Conservation (phyloP, 176 grass and related monocot genomes). For the Oryza glumipatula region DNA sequence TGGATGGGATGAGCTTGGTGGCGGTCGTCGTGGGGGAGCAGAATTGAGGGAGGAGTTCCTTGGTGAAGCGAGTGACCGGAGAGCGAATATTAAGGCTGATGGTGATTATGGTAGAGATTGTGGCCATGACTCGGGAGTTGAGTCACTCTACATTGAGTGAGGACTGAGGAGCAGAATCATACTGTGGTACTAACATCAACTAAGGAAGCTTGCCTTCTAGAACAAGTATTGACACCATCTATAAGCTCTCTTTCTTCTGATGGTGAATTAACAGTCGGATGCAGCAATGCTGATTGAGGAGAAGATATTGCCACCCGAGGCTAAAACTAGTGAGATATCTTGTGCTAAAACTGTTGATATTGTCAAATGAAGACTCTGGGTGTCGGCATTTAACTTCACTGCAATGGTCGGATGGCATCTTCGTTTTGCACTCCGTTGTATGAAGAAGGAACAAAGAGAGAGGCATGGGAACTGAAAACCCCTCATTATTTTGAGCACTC, state of each 20-base stretch:
- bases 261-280: background rate
- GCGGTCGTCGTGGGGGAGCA: slow-evolving; percentile 7
- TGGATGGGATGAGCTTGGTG: slow-evolving; percentile 47
- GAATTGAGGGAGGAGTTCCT: slow-evolving; percentile 51
- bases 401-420: slow-evolving; percentile 7
- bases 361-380: slow-evolving; percentile 5
- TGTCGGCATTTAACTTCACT: slow-evolving; percentile 9
- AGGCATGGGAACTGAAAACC: background rate
- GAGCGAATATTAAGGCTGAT: slow-evolving; percentile 17
- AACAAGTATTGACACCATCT: background rate
- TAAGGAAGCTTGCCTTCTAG: slow-evolving; percentile 4
- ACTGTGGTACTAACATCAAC: background rate
- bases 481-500: background rate
- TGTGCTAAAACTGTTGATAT: background rate
- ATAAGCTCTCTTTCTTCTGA: slow-evolving; percentile 1
- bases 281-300: slow-evolving; percentile 6
- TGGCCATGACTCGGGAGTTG: slow-evolving; percentile 83
- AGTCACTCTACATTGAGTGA: slow-evolving; percentile 86
- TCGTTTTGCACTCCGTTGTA: background rate
- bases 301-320: background rate
- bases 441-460: background rate
- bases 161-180: slow-evolving; percentile 48
- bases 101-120: slow-evolving; percentile 49
- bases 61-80: slow-evolving; percentile 38
- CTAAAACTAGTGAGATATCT: background rate